Evolutionary conservation across 176 grass and related monocot genomes (phyloP).

Genomic region (Aegilops bicornis): DNA sequence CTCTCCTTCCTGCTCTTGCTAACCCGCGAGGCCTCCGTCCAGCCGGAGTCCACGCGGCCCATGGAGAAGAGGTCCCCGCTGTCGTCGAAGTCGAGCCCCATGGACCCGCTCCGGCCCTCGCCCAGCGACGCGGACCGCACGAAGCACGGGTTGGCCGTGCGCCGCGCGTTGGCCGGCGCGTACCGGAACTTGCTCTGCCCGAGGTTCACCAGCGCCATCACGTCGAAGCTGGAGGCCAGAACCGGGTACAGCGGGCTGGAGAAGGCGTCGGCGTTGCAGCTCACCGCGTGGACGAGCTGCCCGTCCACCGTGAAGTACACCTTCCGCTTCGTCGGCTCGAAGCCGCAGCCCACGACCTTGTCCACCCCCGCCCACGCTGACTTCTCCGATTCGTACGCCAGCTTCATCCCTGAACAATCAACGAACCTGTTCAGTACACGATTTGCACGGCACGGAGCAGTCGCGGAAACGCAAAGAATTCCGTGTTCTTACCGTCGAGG

Average conservation of each 20-base stretch:
- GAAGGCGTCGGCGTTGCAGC: slow-evolving; percentile 83
- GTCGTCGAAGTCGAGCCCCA: slow-evolving; percentile 58
- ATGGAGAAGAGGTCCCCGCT: slow-evolving; percentile 97
- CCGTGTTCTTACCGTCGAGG: slow-evolving; percentile 63
- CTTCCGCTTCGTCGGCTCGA: slow-evolving; percentile 80
- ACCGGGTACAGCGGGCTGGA: slow-evolving; percentile 68
- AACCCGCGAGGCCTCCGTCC: slow-evolving; percentile 39
- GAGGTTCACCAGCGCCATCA: slow-evolving; percentile 87
- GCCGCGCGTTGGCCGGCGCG: slow-evolving; percentile 65
- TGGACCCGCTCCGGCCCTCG: slow-evolving; percentile 17
- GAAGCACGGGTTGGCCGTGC: slow-evolving; percentile 87
- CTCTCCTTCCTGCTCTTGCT: slow-evolving; percentile 56
- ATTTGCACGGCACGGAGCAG: neutral
- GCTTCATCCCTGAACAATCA: slow-evolving; percentile 72
- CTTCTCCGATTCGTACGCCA: slow-evolving; percentile 73
- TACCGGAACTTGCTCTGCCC: slow-evolving; percentile 94
- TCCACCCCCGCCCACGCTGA: slow-evolving; percentile 65
- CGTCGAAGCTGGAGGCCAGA: slow-evolving; percentile 62
- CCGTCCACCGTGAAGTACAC: slow-evolving; percentile 96
- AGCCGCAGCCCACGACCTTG: slow-evolving; percentile 87
- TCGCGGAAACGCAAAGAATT: neutral
- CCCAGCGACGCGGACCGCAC: slow-evolving; percentile 26
- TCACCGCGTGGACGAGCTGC: slow-evolving; percentile 62
- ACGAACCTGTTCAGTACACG: neutral
- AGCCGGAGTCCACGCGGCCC: slow-evolving; percentile 70